Percentiles rank a stretch among this genome's conserved stretches.
Conservation (phyloP, 768 basidiomycete genomes). For the Imleria badia region DNA sequence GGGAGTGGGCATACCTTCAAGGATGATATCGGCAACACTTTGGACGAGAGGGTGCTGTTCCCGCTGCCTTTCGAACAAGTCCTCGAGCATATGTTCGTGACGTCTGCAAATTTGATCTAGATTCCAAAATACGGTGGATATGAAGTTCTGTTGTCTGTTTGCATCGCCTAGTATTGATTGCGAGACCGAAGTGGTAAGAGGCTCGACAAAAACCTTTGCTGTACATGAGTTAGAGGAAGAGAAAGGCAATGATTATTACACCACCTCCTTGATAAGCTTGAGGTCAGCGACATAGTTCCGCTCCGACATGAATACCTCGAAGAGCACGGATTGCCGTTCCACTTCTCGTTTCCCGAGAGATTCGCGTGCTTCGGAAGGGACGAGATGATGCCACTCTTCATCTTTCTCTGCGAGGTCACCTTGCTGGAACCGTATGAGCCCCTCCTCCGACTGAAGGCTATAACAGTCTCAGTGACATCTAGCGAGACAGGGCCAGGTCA, state of each 20-base stretch:
- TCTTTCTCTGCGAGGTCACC: conserved; percentile 65
- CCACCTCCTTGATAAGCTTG: conserved; percentile 63
- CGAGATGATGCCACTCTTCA: conserved; percentile 81
- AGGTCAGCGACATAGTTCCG: conserved; percentile 85
- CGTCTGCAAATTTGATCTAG: conserved; percentile 62
- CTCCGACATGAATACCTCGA: conserved; percentile 90
- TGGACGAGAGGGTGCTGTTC: conserved; percentile 84
- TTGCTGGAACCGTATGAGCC: conserved; percentile 63
- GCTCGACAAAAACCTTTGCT: conserved; percentile 68
- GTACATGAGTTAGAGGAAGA: conserved; percentile 1
- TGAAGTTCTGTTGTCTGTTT: conserved; percentile 58
- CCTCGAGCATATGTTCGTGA: conserved; percentile 66
- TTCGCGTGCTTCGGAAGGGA: conserved; percentile 68
- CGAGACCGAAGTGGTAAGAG: conserved; percentile 54
- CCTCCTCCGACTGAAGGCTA: conserved; percentile 65
- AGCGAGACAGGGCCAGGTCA: conserved; percentile 5
- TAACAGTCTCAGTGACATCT: conserved; percentile 10
- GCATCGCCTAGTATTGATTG: conserved; percentile 63
- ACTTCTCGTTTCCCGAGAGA: conserved; percentile 76
- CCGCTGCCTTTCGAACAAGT: conserved; percentile 76
- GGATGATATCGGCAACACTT: conserved; percentile 81
- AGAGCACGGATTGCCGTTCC: conserved; percentile 81
- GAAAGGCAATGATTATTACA: not conserved
- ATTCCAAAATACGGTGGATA: conserved; percentile 85
- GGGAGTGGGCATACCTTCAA: conserved; percentile 57